Percentiles rank a stretch among this genome's conserved stretches.
phyloP scores from a whole-genome alignment of 495 filamentous ascomycete genomes.

The Clohesyomyces aquaticus region DNA sequence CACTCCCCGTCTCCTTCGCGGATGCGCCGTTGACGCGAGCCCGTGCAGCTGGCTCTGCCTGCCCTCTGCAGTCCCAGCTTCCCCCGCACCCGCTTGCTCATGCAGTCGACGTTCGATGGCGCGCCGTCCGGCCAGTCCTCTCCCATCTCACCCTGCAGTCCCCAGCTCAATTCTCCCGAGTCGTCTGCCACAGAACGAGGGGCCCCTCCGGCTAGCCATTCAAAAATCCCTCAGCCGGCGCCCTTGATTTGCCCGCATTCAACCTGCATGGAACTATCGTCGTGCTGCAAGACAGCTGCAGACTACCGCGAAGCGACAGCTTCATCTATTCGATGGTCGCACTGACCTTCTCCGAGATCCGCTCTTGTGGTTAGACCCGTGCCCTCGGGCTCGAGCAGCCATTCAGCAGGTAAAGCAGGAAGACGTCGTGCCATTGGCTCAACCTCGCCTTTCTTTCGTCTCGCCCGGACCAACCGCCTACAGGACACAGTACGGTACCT shows the following conservation, averaged over 20 bases:
- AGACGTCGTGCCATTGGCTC: conserved; percentile 1
- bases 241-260: conserved; percentile 10
- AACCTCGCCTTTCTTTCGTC: background rate
- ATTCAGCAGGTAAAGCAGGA: background rate
- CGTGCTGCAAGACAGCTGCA: conserved; percentile 22
- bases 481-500: too few relatives aligned
- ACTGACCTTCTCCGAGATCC: conserved; percentile 26
- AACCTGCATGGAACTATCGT: background rate
- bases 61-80: background rate
- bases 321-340: conserved; percentile 26
- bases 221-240: conserved; percentile 24
- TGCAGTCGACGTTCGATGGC: conserved; percentile 8
- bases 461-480: background rate
- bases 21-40: conserved; percentile 1
- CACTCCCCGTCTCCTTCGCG: background rate
- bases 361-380: conserved; percentile 21
- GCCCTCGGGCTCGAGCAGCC: conserved; percentile 19
- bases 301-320: conserved; percentile 15
- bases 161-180: conserved; percentile 13
- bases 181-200: background rate
- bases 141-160: conserved; percentile 16
- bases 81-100: conserved; percentile 11
- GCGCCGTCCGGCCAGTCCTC: conserved; percentile 5
- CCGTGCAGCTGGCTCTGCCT: background rate
- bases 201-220: conserved; percentile 10